Conservation (phyloP, 768 basidiomycete species). For the Russula vinacea region DNA sequence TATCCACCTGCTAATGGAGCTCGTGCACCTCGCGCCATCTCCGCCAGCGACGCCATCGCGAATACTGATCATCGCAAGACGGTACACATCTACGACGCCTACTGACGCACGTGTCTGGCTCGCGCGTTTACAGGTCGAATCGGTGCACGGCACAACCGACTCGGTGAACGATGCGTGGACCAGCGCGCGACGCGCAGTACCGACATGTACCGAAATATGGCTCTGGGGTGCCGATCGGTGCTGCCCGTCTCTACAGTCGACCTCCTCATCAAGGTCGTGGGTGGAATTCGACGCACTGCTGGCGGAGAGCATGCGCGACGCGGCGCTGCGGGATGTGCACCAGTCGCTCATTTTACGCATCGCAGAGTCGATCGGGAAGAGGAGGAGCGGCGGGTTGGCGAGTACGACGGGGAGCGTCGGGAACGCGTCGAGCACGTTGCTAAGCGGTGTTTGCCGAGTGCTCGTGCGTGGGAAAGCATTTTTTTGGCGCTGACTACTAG, state of each 20-base stretch:
- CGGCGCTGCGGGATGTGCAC: conserved; percentile 37
- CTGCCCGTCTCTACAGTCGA: neutral
- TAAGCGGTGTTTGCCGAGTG: conserved; percentile 43
- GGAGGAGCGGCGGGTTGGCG: conserved; percentile 17
- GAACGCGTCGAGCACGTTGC: conserved; percentile 42
- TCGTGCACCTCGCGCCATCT: conserved; percentile 25
- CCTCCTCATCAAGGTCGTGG: conserved; percentile 7
- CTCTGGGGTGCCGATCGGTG: conserved; percentile 47
- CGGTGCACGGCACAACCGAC: conserved; percentile 31
- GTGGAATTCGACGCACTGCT: conserved; percentile 17
- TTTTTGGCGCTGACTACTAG: conserved; percentile 37
- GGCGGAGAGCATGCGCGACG: conserved; percentile 27
- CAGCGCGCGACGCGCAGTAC: conserved; percentile 45
- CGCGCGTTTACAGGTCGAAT: conserved; percentile 48
- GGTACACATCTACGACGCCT: conserved; percentile 45
- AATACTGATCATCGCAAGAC: conserved; percentile 42
- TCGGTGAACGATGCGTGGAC: conserved; percentile 41
- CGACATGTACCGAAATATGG: conserved; percentile 47
- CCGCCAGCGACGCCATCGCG: conserved; percentile 30
- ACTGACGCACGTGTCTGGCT: conserved; percentile 50
- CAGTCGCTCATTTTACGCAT: conserved; percentile 49
- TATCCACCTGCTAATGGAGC: conserved; percentile 37
- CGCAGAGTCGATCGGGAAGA: conserved; percentile 37
- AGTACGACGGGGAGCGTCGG: conserved; percentile 29
- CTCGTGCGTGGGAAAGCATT: conserved; percentile 44